These are phyloP conservation scores for Leptomonas seymouri DNA, from an alignment of 208 protist genomes.

Conservation along the genomic window DNA sequence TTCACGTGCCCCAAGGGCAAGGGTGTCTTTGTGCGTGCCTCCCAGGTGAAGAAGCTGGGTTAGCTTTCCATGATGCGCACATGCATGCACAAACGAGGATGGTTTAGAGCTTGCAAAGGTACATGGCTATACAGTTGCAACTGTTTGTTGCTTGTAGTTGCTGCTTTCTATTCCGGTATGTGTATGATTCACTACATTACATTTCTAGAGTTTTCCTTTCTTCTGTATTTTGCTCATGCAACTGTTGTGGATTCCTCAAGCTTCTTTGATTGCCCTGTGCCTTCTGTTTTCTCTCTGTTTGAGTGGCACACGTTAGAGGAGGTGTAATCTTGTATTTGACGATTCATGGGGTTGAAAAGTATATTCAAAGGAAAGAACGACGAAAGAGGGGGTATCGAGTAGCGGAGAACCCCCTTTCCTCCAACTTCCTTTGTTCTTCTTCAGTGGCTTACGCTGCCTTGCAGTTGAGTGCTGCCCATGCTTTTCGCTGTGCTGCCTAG, in stretches of 20 bases:
- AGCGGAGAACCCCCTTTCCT: neutral
- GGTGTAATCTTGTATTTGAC: conserved; percentile 16
- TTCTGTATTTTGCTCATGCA: conserved; percentile 9
- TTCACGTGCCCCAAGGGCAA: conserved; percentile 91
- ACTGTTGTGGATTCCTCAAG: neutral
- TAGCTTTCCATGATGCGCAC: neutral
- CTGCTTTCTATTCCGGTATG: neutral
- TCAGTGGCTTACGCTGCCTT: too few relatives aligned
- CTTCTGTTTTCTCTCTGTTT: neutral
- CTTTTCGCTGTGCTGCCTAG: too few relatives aligned
- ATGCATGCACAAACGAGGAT: too few relatives aligned
- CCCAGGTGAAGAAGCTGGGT: conserved; percentile 76
- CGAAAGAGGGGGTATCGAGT: neutral
- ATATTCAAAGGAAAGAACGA: neutral
- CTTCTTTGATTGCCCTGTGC: neutral
- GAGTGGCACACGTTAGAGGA: conserved; percentile 9
- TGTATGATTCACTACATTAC: conserved; percentile 19
- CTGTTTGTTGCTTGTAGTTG: conserved; percentile 12
- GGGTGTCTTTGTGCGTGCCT: conserved; percentile 89
- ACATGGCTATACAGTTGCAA: conserved; percentile 5
- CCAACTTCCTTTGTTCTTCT: too few relatives aligned
- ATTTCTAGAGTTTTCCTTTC: conserved; percentile 19
- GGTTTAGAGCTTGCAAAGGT: neutral
- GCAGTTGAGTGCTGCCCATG: too few relatives aligned
- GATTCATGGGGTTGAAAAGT: neutral